phyloP scores from a whole-genome alignment of 1,284 basidiomycete genomes.

The Microbotryum saponariae region DNA sequence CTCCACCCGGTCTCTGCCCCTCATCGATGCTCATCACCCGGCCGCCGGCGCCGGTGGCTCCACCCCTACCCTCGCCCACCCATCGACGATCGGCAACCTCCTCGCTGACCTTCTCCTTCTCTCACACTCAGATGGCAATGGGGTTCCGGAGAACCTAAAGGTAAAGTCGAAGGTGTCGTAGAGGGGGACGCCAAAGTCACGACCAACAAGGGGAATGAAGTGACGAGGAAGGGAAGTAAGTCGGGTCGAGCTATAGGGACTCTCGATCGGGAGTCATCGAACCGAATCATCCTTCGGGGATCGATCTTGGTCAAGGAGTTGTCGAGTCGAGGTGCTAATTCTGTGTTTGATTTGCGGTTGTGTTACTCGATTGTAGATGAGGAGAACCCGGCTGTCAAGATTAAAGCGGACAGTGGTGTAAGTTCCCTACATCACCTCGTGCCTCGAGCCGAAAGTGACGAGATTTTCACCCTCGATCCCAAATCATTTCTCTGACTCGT shows the following conservation, averaged over 20 bases:
- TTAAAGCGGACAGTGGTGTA: conserved; percentile 23
- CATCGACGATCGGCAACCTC: no score
- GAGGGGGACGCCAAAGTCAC: conserved; percentile 21
- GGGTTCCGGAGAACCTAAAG: conserved; percentile 16
- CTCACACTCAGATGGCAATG: conserved; percentile 1
- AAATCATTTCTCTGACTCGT: no score
- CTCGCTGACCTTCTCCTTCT: no score
- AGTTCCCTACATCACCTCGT: neutral
- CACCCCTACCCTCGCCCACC: no score
- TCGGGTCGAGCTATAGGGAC: neutral
- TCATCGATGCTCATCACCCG: no score
- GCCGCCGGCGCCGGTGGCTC: no score
- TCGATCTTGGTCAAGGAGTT: neutral
- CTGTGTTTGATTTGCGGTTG: no score
- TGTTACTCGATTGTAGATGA: neutral
- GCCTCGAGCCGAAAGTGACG: neutral
- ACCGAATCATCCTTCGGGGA: neutral
- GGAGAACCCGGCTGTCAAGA: conserved; percentile 28
- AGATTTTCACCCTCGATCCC: neutral
- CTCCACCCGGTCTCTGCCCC: no score
- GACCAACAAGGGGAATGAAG: conserved; percentile 25
- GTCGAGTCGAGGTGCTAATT: neutral
- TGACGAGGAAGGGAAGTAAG: conserved; percentile 23
- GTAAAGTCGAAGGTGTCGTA: conserved; percentile 19
- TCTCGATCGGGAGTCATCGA: no score